Evolutionary conservation across 805 yeast species (phyloP).

Genomic region (Saccharomycopsis amapae): DNA sequence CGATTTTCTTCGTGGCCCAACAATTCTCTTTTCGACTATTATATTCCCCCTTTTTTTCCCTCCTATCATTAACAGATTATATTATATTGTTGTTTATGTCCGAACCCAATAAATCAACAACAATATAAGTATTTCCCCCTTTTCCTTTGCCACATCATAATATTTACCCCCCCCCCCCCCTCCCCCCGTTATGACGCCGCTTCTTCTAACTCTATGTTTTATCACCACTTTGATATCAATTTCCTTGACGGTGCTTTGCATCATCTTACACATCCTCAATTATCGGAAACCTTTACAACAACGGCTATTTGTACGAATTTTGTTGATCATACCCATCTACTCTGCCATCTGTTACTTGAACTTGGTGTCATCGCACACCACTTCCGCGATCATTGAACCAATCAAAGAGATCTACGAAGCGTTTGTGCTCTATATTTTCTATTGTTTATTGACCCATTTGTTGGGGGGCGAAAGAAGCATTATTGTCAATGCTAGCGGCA

Average conservation of each 20-base stretch:
- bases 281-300: conserved; percentile 89
- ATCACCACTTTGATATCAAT: too few species aligned
- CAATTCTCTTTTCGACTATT: too few species aligned
- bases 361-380: conserved; percentile 36
- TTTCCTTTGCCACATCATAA: too few species aligned
- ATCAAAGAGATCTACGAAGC: conserved; percentile 90
- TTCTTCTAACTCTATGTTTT: too few species aligned
- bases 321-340: conserved; percentile 74
- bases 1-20: too few species aligned
- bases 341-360: conserved; percentile 62
- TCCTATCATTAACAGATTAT: too few species aligned
- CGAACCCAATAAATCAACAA: too few species aligned
- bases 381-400: conserved; percentile 56
- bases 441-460: conserved; percentile 70
- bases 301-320: conserved; percentile 74
- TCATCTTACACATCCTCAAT: conserved; percentile 51
- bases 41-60: too few species aligned
- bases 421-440: conserved; percentile 89
- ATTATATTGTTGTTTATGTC: too few species aligned
- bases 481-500: conserved; percentile 60
- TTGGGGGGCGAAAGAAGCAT: conserved; percentile 91
- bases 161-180: too few species aligned
- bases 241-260: conserved; percentile 28
- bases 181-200: too few species aligned
- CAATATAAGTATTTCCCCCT: too few species aligned